Percentiles rank a stretch among this genome's conserved stretches.
phyloP scores from a whole-genome alignment of 2,329 filamentous ascomycete species.

The Tolypocladium inflatum region DNA sequence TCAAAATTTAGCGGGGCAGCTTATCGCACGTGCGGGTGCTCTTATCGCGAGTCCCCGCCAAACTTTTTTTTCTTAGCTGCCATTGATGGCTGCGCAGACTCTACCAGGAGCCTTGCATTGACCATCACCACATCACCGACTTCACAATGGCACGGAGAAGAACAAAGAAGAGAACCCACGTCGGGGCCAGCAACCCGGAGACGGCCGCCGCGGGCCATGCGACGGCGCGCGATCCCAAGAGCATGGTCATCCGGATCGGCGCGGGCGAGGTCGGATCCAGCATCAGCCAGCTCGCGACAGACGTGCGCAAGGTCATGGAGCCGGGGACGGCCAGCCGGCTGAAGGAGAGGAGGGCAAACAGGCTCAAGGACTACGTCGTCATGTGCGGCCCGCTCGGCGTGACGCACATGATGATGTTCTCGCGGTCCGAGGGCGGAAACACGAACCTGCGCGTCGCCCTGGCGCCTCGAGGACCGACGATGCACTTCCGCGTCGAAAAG shows the following conservation, averaged over 20 bases:
- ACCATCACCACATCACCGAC: background rate
- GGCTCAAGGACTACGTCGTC: constrained; percentile 81
- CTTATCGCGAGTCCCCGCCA: constrained; percentile 22
- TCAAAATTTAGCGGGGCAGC: constrained; percentile 22
- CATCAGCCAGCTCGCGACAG: constrained; percentile 81
- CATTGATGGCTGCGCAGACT: background rate
- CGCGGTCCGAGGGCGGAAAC: constrained; percentile 79
- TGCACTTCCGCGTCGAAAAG: constrained; percentile 89
- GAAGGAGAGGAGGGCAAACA: constrained; percentile 83
- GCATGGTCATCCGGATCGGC: constrained; percentile 96
- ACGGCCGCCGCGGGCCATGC: constrained; percentile 48
- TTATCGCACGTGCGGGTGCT: constrained; percentile 20
- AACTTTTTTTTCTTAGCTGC: constrained; percentile 29
- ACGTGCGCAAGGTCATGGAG: constrained; percentile 91
- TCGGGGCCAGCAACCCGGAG: constrained; percentile 54
- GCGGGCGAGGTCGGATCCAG: constrained; percentile 88
- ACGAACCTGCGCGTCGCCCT: constrained; percentile 84
- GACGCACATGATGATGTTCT: constrained; percentile 87
- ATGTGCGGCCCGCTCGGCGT: constrained; percentile 95
- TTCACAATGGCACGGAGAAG: constrained; percentile 67
- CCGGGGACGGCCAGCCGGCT: constrained; percentile 83
- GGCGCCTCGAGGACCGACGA: constrained; percentile 81
- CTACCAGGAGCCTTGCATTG: constrained; percentile 1
- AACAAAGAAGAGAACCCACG: constrained; percentile 83
- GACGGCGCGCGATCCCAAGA: constrained; percentile 69